These are phyloP conservation scores for Mortierella sp. DNA, from an alignment of 371 early-diverging fungal species.

Conservation along the genomic window DNA sequence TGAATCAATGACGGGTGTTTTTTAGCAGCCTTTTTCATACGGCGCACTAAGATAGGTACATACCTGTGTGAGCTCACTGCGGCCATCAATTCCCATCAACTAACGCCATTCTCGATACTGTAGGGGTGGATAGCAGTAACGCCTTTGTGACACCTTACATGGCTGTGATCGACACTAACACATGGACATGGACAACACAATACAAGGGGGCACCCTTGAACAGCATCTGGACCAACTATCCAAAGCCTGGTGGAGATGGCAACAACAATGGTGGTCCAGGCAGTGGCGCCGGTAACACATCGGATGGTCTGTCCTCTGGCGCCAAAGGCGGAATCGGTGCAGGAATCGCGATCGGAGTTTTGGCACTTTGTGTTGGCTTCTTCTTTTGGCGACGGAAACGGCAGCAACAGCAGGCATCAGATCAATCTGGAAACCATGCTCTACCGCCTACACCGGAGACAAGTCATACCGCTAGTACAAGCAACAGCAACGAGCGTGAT, in stretches of 20 bases:
- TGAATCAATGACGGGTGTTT: too few species aligned
- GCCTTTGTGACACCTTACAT: slow-evolving; percentile 20
- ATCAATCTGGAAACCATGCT: neutral
- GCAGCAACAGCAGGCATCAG: neutral
- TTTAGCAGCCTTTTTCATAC: too few species aligned
- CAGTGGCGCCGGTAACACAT: neutral
- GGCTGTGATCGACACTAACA: slow-evolving; percentile 36
- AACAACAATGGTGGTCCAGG: neutral
- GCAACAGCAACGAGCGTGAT: too few species aligned
- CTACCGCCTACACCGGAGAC: neutral
- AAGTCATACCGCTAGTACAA: too few species aligned
- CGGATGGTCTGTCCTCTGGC: slow-evolving; percentile 27
- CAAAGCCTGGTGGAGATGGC: neutral
- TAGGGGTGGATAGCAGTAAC: neutral
- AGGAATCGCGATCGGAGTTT: slow-evolving; percentile 16
- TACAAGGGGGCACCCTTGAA: slow-evolving; percentile 28
- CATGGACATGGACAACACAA: slow-evolving; percentile 27
- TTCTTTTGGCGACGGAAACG: slow-evolving; percentile 15
- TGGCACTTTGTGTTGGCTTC: slow-evolving; percentile 19
- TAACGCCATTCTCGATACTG: too few species aligned
- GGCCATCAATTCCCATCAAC: too few species aligned
- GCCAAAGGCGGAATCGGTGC: slow-evolving; percentile 42
- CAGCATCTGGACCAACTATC: slow-evolving; percentile 25
- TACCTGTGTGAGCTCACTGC: too few species aligned
- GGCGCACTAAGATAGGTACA: too few species aligned